Percentiles rank a stretch among this genome's conserved stretches.
phyloP scores from a whole-genome alignment of 768 basidiomycete species.

The Amanita rubescens region DNA sequence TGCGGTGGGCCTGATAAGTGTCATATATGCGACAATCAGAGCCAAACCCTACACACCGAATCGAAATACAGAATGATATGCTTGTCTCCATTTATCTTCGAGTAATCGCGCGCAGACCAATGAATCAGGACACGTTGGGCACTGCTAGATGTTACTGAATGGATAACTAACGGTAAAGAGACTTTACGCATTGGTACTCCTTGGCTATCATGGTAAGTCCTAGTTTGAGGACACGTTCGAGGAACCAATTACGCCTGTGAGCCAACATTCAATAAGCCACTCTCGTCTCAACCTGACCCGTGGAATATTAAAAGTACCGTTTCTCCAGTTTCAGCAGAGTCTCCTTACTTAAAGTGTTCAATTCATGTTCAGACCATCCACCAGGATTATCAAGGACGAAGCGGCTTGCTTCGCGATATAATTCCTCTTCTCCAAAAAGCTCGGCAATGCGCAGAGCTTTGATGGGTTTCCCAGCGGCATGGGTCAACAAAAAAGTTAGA shows the following conservation, averaged over 20 bases:
- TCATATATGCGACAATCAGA: neutral
- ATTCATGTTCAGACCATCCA: conserved; percentile 73
- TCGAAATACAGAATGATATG: conserved; percentile 79
- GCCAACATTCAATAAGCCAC: neutral
- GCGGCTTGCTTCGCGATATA: conserved; percentile 85
- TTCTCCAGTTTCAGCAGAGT: conserved; percentile 89
- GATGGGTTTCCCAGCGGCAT: conserved; percentile 88
- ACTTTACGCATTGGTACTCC: conserved; percentile 86
- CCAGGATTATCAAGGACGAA: conserved; percentile 92
- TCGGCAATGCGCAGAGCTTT: conserved; percentile 92
- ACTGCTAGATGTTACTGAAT: conserved; percentile 35
- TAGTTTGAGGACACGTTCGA: conserved; percentile 89
- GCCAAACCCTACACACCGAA: conserved; percentile 46
- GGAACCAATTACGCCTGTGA: conserved; percentile 83
- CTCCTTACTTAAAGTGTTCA: conserved; percentile 73
- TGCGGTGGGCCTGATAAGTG: conserved; percentile 60
- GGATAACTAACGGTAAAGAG: neutral
- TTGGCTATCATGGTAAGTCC: conserved; percentile 83
- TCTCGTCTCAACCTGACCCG: neutral
- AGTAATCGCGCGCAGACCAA: conserved; percentile 70
- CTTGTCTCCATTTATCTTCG: conserved; percentile 92
- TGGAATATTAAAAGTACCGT: conserved; percentile 32
- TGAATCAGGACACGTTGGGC: conserved; percentile 78
- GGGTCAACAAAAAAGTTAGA: conserved; percentile 81
- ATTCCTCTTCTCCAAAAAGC: conserved; percentile 81